Base-by-base conservation (phyloP, 257 asterid genomes). In the Striga asiatica region DNA sequence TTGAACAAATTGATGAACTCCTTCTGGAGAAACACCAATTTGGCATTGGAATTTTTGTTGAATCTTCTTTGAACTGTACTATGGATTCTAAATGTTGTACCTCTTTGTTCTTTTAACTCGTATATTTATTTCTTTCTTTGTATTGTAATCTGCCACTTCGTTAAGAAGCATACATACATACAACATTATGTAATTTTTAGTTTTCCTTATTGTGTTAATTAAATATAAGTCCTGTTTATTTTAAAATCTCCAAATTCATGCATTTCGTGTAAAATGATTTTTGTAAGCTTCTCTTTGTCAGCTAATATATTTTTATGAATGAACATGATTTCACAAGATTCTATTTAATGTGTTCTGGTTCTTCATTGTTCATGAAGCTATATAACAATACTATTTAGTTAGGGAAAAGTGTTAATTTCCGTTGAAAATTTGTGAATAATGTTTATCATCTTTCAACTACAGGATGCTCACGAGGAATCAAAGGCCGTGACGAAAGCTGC, bases 391-490 rank as follows among this genome's bases (percentile, higher is more conserved):
- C n/a, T n/a, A n/a, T n/a, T n/a, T n/a, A n/a, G n/a, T n/a, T n/a
- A n/a, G n/a, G n/a, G n/a, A n/a, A n/a, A n/a, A n/a, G 14, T 11
- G 37, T 50, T 56, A 21, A 50, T 42, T 43, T 52, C 65, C 31
- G n/a, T n/a, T n/a, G n/a, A n/a, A 45, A 52, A 14, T 13, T 48
- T 41, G 43, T 37, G 38, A 42, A 18, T 43, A 14, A 32, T 43
- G 22, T 62, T 51, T 20, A 43, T 39, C 59, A 19, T 61, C 62
- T 56, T 21, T 47, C 38, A 35, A 69, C 70, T 68, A 69, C 81
- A 92, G 99, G 94, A 85, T 63, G 94, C 99, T 54, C 99, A 92
- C 55, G 97, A 92, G 81, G 95, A 92, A 71, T 88, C 99, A 62
- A 92, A 82, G 78, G 72, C 94, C 27, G 64, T 88, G 31, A 92